Conservation (phyloP, 768 basidiomycete species). For the Trametes cingulata region DNA sequence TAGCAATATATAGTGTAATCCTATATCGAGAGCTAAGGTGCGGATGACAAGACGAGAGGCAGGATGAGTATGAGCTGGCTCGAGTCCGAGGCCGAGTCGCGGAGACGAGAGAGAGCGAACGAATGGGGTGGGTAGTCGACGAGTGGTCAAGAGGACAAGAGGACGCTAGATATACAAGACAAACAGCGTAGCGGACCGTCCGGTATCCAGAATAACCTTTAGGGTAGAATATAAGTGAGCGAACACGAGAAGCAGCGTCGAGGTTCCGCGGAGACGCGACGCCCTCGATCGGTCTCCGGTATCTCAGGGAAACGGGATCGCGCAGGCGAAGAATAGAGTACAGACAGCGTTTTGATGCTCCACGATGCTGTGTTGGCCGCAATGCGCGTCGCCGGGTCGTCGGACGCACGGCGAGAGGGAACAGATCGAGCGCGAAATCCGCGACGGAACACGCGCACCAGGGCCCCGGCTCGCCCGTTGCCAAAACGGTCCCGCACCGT, state of each 20-base stretch:
- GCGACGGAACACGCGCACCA: background rate
- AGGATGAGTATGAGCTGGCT: background rate
- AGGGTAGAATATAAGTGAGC: background rate
- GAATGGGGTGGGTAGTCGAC: background rate
- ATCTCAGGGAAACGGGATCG: background rate
- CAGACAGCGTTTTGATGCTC: slow-evolving; percentile 2
- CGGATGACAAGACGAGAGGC: background rate
- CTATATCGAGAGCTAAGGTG: slow-evolving; percentile 18
- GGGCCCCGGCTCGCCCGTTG: too few relatives aligned
- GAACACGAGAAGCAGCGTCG: background rate
- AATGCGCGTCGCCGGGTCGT: background rate
- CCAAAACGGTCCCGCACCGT: background rate
- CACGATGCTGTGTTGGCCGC: slow-evolving; percentile 2
- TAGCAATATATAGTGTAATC: slow-evolving; percentile 32
- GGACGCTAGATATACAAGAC: background rate
- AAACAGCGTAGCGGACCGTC: background rate
- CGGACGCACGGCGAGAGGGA: too few relatives aligned
- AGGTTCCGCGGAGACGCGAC: background rate
- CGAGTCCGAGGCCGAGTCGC: background rate
- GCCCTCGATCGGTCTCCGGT: background rate
- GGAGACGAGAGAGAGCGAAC: background rate
- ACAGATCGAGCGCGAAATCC: background rate
- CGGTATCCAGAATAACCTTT: background rate
- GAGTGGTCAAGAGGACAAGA: background rate
- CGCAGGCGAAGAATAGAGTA: background rate